Conservation (phyloP, 2,329 filamentous ascomycete genomes). For the Trichoderma oligosporum region DNA sequence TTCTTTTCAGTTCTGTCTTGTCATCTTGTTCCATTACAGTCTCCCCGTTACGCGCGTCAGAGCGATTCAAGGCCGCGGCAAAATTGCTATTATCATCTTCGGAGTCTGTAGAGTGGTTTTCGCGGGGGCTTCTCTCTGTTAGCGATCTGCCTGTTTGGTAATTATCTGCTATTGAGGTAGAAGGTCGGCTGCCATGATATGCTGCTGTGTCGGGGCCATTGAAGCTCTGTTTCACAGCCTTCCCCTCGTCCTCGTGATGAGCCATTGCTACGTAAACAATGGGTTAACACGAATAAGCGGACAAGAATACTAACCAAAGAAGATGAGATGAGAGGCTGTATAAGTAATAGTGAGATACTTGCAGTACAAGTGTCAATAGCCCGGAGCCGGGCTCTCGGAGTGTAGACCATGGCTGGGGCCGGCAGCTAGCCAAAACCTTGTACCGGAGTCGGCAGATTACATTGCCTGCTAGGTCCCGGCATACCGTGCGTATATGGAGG, state of each 20-base stretch:
- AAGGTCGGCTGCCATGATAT: not conserved
- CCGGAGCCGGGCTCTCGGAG: slow-evolving; percentile 1
- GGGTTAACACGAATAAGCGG: not conserved
- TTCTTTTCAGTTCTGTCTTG: slow-evolving; percentile 36
- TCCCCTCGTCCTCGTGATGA: not conserved
- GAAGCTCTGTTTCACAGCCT: not conserved
- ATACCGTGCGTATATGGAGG: slow-evolving; percentile 1
- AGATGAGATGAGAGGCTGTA: not conserved
- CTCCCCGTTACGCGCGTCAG: slow-evolving; percentile 15
- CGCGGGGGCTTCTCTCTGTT: not conserved
- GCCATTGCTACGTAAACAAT: not conserved
- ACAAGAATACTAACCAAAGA: not conserved
- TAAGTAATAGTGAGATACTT: not conserved
- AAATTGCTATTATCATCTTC: slow-evolving; percentile 6
- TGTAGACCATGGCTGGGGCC: not conserved
- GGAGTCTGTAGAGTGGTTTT: slow-evolving; percentile 5
- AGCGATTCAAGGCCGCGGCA: slow-evolving; percentile 5
- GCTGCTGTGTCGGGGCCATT: not conserved
- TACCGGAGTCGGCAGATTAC: not conserved
- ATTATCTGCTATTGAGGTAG: not conserved
- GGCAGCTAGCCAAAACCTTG: slow-evolving; percentile 11
- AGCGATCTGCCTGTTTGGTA: not conserved
- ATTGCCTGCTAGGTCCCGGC: not conserved
- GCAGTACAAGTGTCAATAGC: not conserved
- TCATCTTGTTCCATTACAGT: slow-evolving; percentile 33